Base-by-base conservation (phyloP, 495 filamentous ascomycete species). In the Aspergillus mulundensis region DNA sequence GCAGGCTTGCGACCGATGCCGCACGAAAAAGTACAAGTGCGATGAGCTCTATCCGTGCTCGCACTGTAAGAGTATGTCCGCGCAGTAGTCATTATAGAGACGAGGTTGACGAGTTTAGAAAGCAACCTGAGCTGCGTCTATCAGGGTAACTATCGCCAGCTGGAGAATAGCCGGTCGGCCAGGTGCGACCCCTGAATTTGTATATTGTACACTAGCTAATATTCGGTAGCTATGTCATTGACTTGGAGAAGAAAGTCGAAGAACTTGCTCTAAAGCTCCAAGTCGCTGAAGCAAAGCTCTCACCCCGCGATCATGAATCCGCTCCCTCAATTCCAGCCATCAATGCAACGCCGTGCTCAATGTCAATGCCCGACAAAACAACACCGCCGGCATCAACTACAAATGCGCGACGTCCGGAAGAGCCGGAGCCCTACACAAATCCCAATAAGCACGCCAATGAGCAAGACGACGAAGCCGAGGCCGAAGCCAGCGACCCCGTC, bases 21-120 rank as follows among this genome's bases (percentile, higher is more conserved):
- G 72, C 54, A 44, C 63, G 45, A 75, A 75, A 62, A 75, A 75
- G 57, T 75, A 75, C 54, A 75, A 75, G 61, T 75, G 72, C 61
- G 70, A 75, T 41, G 72, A 75, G 58, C 63, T 63, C 18, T 75
- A 71, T 61, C 72, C 72, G 3, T 73, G 70, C 50, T 61, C 67
- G 8, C 69, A 73, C 48, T 75, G 72, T 58, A 73, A 66, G 62
- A 75, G 72, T 75, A 54, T 24, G 54, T 59, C n/a, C 3, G 24
- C n/a, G 18, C 38, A 12, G 11, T n/a, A n/a, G 4, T 24, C 1
- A 21, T 25, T 4, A 19, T 7, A 16, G 19, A 16, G 15, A 3
- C 42, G 7, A 19, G 4, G 19, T 50, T 58, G 50, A 44, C 11
- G 53, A 16, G 15, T 5, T 10, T 24, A 74, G 71, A 71, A 58